phyloP scores from a whole-genome alignment of 225 moss, liverwort and hornwort species.

The Pleurozium schreberi region DNA sequence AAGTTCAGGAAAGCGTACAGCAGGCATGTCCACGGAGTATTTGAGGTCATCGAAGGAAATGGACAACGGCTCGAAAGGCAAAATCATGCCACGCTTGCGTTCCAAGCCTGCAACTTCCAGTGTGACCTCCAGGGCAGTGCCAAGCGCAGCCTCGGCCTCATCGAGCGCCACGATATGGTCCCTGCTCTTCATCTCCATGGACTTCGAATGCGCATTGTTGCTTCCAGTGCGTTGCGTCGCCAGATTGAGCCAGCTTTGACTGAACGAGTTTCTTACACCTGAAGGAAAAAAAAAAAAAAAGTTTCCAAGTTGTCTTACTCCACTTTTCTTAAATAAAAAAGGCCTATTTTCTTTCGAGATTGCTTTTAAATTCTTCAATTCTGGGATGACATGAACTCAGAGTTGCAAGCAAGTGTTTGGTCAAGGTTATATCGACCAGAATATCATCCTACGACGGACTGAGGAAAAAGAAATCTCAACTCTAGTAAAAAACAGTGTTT shows the following conservation, averaged over 20 bases:
- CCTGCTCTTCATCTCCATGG: slow-evolving; percentile 7
- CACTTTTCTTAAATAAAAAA: neutral
- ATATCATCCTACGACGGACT: neutral
- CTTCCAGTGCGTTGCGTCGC: neutral
- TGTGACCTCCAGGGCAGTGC: slow-evolving; percentile 18
- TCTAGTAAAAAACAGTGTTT: neutral
- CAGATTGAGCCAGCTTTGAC: slow-evolving; percentile 1
- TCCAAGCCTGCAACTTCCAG: slow-evolving; percentile 17
- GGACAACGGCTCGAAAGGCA: slow-evolving; percentile 42
- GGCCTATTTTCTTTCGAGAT: neutral
- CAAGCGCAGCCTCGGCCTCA: slow-evolving; percentile 14
- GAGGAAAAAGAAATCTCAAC: neutral
- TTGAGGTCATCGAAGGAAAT: slow-evolving; percentile 47
- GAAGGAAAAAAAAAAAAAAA: too few species aligned
- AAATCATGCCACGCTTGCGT: slow-evolving; percentile 46
- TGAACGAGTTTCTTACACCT: slow-evolving; percentile 1
- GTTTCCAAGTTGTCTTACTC: neutral
- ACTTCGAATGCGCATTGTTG: neutral
- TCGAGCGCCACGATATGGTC: slow-evolving; percentile 1
- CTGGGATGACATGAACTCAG: neutral
- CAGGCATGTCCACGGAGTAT: slow-evolving; percentile 40
- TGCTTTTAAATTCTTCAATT: neutral
- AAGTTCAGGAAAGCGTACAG: slow-evolving; percentile 1
- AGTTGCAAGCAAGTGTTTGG: neutral
- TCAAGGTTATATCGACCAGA: neutral